Evolutionary conservation across 495 filamentous ascomycete genomes (phyloP), one percentile per base, ranked within the genome.

Genomic region (Schizothecium vesticola): DNA sequence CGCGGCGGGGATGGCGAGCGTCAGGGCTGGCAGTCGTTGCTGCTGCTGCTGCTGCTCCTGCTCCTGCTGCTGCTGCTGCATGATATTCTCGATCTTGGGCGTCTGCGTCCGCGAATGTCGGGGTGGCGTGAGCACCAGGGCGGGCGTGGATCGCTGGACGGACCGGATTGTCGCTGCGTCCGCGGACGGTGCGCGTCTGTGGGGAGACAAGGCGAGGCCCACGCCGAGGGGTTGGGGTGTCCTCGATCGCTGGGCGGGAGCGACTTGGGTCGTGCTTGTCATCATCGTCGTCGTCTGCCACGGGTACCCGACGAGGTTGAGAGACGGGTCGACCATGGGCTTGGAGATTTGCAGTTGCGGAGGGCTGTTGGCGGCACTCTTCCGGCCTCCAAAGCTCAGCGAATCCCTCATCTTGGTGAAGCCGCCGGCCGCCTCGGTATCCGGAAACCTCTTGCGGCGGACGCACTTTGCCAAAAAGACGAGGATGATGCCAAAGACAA

Each of bases 401-500:
- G 76, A 78, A 57, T 80, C 79, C 19, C 73, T 70, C 64, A 80
- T 77, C 9, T 77, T 77, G 21, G 75, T 65, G 62, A 82, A 75
- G 26, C 79, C 79, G 28, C 74, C 77, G 36, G 84, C 81, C 26
- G 74, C 76, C 33, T 84, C 81, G n/a, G 73, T 69, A 23, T 78
- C 74, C 5, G 71, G 68, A 36, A 77, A 74, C 25, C 74, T 79
- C 68, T 71, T 76, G 61, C 72, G 73, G 12, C 81, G 79, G 12
- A 77, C 70, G 63, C 77, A 80, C 59, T 76, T 75, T 12, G 78
- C 78, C 21, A 85, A 56, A 16, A 84, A 67, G n/a, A 85, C 76
- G 36, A 78, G 70, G 33, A 74, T 69, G 2, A 84, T 69, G 1
- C 77, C 76, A 13, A 84, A 71, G 16, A 75, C 68, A 23, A 80